phyloP scores from a whole-genome alignment of 1,284 basidiomycete species.

The Phaffia rhodozyma region DNA sequence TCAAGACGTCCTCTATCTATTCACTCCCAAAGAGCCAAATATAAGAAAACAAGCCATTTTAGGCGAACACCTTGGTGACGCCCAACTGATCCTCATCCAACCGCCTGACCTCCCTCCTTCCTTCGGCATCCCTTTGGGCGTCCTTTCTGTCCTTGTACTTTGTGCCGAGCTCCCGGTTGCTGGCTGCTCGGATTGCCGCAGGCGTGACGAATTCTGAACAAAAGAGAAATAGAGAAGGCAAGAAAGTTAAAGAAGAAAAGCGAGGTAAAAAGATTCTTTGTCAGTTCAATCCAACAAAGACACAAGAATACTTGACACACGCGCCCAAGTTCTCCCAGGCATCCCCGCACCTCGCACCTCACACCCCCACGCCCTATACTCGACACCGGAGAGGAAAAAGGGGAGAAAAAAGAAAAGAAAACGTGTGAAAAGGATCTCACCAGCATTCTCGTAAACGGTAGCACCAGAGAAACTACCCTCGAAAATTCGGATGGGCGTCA shows the following conservation, averaged over 20 bases:
- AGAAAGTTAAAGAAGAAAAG: background rate
- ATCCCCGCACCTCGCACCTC: background rate
- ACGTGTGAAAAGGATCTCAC: slow-evolving; percentile 38
- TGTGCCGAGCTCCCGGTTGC: slow-evolving; percentile 59
- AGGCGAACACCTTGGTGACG: slow-evolving; percentile 80
- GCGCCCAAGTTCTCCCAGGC: too few species aligned
- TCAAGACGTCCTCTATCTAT: background rate
- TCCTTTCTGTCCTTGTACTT: slow-evolving; percentile 72
- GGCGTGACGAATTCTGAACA: slow-evolving; percentile 76
- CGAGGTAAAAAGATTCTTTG: background rate
- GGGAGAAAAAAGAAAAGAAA: background rate
- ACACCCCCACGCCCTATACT: too few species aligned
- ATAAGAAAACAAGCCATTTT: slow-evolving; percentile 28
- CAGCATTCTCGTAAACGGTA: slow-evolving; percentile 91
- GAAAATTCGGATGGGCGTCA: slow-evolving; percentile 96
- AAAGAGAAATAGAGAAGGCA: background rate
- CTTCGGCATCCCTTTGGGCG: slow-evolving; percentile 53
- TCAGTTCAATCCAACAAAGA: too few species aligned
- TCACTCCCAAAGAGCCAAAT: background rate
- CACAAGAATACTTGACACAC: too few species aligned
- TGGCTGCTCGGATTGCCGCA: slow-evolving; percentile 60
- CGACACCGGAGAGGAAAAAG: background rate
- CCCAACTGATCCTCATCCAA: slow-evolving; percentile 68
- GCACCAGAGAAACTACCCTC: slow-evolving; percentile 93
- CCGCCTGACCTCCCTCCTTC: slow-evolving; percentile 54